A percentile compares a stretch with the other conserved stretches of the same genome.
Conservation (phyloP, 1,139 yeast genomes). For the Suhomyces choctaworum region DNA sequence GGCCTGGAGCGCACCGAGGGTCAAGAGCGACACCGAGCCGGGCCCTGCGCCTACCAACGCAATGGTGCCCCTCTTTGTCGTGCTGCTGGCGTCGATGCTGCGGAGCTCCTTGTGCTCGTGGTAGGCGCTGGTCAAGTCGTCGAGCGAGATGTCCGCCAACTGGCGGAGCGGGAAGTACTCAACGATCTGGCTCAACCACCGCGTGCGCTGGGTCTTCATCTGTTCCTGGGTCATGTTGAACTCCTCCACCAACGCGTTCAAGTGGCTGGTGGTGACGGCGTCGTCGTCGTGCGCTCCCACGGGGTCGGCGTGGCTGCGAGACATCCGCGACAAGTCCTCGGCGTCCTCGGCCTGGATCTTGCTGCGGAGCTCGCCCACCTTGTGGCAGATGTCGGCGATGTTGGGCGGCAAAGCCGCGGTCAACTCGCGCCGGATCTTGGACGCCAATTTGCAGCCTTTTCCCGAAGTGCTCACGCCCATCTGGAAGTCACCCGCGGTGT, state of each 20-base stretch:
- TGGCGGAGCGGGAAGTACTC: constrained; percentile 82
- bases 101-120: constrained; percentile 13
- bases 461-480: constrained; percentile 86
- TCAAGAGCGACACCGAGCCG: constrained; percentile 79
- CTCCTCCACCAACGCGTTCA: constrained; percentile 65
- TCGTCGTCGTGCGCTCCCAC: constrained; percentile 70
- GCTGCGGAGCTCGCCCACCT: constrained; percentile 65
- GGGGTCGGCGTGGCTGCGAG: constrained; percentile 23
- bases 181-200: constrained; percentile 89
- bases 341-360: constrained; percentile 57
- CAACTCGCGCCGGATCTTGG: constrained; percentile 74
- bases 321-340: constrained; percentile 22
- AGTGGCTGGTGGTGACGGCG: constrained; percentile 54
- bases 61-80: constrained; percentile 50
- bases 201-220: constrained; percentile 58
- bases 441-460: constrained; percentile 85
- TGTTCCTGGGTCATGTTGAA: constrained; percentile 54
- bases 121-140: constrained; percentile 53
- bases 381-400: constrained; percentile 65
- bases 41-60: constrained; percentile 94
- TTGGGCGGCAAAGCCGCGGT: constrained; percentile 65
- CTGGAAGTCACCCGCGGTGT: constrained; percentile 71
- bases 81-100: constrained; percentile 4
- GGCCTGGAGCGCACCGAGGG: constrained; percentile 81
- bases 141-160: constrained; percentile 57